These are phyloP conservation scores for Cucurbitaria berberidis DNA, from an alignment of 2,329 filamentous ascomycete species.

Conservation along the genomic window DNA sequence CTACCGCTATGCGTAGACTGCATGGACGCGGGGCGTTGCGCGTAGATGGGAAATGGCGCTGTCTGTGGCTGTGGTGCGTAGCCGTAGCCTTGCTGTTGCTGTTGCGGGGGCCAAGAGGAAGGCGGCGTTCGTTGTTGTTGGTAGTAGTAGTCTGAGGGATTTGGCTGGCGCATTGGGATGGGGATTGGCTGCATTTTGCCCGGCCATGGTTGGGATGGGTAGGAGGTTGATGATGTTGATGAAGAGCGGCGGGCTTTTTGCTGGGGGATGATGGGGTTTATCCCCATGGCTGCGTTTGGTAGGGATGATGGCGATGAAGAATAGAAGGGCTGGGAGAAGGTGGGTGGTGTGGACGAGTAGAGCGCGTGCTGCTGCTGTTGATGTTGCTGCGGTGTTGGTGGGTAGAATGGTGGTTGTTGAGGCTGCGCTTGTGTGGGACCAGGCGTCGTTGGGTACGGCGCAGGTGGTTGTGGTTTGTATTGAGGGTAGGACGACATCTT, in stretches of 20 bases:
- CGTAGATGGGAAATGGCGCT: constrained; percentile 4
- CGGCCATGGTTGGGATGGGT: background rate
- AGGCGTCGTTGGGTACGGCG: constrained; percentile 24
- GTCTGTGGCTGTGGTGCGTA: constrained; percentile 7
- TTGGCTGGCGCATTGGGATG: constrained; percentile 4
- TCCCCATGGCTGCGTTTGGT: background rate
- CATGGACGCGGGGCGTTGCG: constrained; percentile 6
- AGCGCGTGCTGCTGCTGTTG: constrained; percentile 13
- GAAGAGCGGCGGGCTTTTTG: constrained; percentile 7
- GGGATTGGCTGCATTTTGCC: background rate
- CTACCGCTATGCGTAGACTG: no score
- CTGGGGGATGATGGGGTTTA: constrained; percentile 1
- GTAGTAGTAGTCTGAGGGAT: constrained; percentile 5
- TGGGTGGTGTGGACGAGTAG: constrained; percentile 6
- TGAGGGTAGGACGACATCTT: constrained; percentile 30
- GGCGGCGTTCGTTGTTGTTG: background rate
- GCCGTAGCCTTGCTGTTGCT: background rate
- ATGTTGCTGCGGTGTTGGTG: background rate
- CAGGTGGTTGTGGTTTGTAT: constrained; percentile 16
- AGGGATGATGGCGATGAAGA: constrained; percentile 9
- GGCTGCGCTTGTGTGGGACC: constrained; percentile 1
- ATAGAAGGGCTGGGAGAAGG: constrained; percentile 1
- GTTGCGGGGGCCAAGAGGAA: background rate
- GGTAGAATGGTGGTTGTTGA: constrained; percentile 1
- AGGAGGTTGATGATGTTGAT: constrained; percentile 1